A percentile compares a stretch with the other conserved stretches of the same genome.
phyloP scores from a whole-genome alignment of 1,284 basidiomycete genomes.

The Schizophyllum amplum region DNA sequence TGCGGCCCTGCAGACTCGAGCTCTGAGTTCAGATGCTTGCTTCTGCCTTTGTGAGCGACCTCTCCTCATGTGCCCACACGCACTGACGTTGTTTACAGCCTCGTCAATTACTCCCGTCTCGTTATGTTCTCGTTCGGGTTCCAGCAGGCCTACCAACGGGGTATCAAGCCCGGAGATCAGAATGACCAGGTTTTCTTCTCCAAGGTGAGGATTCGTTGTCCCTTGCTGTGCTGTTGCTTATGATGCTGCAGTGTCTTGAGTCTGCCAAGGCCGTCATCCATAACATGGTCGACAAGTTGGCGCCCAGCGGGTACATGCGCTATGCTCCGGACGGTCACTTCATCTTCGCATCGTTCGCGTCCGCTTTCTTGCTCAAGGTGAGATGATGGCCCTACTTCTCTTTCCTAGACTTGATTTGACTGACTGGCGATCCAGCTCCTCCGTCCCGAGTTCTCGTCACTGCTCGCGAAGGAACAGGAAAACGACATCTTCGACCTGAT shows the following conservation, averaged over 20 bases:
- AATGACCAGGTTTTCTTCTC: slow-evolving; percentile 43
- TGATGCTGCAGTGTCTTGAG: slow-evolving; percentile 48
- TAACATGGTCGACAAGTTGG: slow-evolving; percentile 56
- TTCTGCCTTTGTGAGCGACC: slow-evolving; percentile 64
- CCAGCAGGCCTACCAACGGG: slow-evolving; percentile 70
- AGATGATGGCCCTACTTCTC: not conserved
- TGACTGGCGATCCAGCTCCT: slow-evolving; percentile 43
- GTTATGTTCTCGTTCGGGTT: slow-evolving; percentile 84
- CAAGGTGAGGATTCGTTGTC: slow-evolving; percentile 35
- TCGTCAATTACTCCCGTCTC: slow-evolving; percentile 69
- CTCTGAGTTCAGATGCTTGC: slow-evolving; percentile 53
- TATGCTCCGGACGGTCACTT: slow-evolving; percentile 85
- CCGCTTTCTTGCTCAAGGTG: slow-evolving; percentile 77
- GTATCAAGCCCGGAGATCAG: slow-evolving; percentile 52
- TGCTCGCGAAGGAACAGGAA: slow-evolving; percentile 55
- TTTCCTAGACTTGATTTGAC: not conserved
- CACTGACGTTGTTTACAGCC: slow-evolving; percentile 32
- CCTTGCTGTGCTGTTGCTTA: slow-evolving; percentile 1
- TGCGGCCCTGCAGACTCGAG: slow-evolving; percentile 38
- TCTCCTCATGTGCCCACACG: not conserved
- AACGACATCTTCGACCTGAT: slow-evolving; percentile 66
- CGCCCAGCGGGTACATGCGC: slow-evolving; percentile 70
- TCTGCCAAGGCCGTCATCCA: slow-evolving; percentile 62
- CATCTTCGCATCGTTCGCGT: slow-evolving; percentile 78
- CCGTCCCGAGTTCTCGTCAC: slow-evolving; percentile 59